phyloP scores from a whole-genome alignment of 2,329 filamentous ascomycete genomes.

The Fusarium abutilonis region DNA sequence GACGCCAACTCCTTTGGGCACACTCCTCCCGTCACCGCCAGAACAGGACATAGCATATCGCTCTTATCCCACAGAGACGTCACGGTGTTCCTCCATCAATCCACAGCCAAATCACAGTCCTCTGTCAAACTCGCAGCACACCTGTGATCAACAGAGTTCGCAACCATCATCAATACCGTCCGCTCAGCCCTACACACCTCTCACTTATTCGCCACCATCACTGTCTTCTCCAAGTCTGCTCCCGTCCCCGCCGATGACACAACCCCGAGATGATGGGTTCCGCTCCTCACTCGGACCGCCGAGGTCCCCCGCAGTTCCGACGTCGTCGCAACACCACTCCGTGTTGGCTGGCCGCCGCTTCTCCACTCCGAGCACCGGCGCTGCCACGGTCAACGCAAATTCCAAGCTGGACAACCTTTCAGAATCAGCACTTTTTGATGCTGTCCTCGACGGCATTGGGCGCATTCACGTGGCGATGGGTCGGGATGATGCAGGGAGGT shows the following conservation, averaged over 20 bases:
- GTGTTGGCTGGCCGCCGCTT: neutral
- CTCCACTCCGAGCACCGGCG: neutral
- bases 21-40: slow-evolving; percentile 31
- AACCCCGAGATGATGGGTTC: slow-evolving; percentile 23
- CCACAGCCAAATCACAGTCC: slow-evolving; percentile 1
- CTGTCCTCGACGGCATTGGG: slow-evolving; percentile 52
- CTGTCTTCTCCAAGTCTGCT: slow-evolving; percentile 34
- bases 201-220: slow-evolving; percentile 25
- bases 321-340: slow-evolving; percentile 4
- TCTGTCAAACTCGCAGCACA: slow-evolving; percentile 12
- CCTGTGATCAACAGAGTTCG: slow-evolving; percentile 9
- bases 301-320: slow-evolving; percentile 18
- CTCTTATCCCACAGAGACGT: slow-evolving; percentile 7
- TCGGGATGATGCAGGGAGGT: slow-evolving; percentile 53
- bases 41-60: slow-evolving; percentile 10
- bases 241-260: slow-evolving; percentile 40
- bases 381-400: neutral
- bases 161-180: slow-evolving; percentile 36
- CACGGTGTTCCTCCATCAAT: neutral
- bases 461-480: slow-evolving; percentile 50
- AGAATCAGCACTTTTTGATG: slow-evolving; percentile 48
- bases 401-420: slow-evolving; percentile 31
- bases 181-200: slow-evolving; percentile 38
- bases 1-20: slow-evolving; percentile 17
- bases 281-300: slow-evolving; percentile 11